Percentiles rank a stretch among this genome's conserved stretches.
Conservation (phyloP, 768 basidiomycete species). For the Leucocoprinus leucothites region DNA sequence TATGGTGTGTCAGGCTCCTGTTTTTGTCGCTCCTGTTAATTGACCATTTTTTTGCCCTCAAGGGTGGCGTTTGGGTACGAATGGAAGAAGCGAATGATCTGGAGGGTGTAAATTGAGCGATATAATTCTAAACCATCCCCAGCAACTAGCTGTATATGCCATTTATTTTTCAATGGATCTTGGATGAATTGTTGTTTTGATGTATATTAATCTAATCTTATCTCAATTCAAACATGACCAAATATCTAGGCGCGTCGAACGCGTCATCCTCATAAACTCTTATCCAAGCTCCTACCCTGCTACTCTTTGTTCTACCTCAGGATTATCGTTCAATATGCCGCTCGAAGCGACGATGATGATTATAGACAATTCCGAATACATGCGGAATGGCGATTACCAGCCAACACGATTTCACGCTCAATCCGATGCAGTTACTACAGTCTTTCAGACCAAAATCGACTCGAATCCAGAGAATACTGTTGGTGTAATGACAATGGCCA, state of each 20-base stretch:
- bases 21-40: neutral
- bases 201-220: neutral
- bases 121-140: no score
- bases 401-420: conserved; percentile 90
- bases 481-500: conserved; percentile 97
- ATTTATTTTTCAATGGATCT: no score
- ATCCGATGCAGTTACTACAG: conserved; percentile 82
- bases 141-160: no score
- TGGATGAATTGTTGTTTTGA: no score
- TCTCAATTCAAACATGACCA: conserved; percentile 6
- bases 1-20: conserved; percentile 12
- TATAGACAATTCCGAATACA: conserved; percentile 96
- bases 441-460: conserved; percentile 91
- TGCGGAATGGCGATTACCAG: conserved; percentile 91
- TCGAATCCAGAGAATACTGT: conserved; percentile 98
- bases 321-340: conserved; percentile 60
- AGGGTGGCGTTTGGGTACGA: conserved; percentile 28
- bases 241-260: conserved; percentile 10
- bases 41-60: neutral
- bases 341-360: conserved; percentile 98
- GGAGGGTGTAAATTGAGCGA: neutral
- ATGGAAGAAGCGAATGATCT: conserved; percentile 19
- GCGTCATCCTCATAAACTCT: neutral
- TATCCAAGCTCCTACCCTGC: conserved; percentile 1
- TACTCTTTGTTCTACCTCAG: conserved; percentile 5